phyloP scores from a whole-genome alignment of 208 protist genomes.

The Herpetomonas tarakana region DNA sequence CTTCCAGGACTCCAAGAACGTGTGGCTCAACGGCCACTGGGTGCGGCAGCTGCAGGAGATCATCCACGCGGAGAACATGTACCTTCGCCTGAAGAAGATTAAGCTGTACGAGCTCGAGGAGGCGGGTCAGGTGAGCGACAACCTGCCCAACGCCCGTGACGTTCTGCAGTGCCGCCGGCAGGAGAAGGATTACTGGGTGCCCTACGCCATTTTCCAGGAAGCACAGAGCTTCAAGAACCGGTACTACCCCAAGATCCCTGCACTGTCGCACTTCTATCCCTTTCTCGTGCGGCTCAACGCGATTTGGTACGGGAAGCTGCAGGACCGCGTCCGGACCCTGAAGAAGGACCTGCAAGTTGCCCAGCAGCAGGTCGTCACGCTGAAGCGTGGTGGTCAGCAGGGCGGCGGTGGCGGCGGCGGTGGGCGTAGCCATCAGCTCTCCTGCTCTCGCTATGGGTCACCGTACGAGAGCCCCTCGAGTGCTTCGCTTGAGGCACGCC shows the following conservation, averaged over 20 bases:
- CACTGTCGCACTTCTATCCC: slow-evolving; percentile 75
- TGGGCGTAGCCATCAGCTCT: background rate
- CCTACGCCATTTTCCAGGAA: slow-evolving; percentile 67
- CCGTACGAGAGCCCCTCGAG: background rate
- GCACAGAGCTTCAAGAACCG: slow-evolving; percentile 85
- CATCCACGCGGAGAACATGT: slow-evolving; percentile 65
- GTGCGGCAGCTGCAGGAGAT: slow-evolving; percentile 63
- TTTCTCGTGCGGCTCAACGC: slow-evolving; percentile 78
- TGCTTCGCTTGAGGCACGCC: no score
- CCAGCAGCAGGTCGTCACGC: slow-evolving; percentile 14
- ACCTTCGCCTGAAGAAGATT: slow-evolving; percentile 56
- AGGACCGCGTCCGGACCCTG: slow-evolving; percentile 41
- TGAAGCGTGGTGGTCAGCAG: slow-evolving; percentile 2
- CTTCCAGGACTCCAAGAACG: slow-evolving; percentile 66
- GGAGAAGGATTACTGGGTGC: slow-evolving; percentile 86
- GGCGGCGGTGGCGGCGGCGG: slow-evolving; percentile 1
- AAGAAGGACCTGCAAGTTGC: slow-evolving; percentile 24
- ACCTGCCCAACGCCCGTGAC: slow-evolving; percentile 34
- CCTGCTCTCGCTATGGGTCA: background rate
- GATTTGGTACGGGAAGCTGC: slow-evolving; percentile 70
- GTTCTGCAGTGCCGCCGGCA: slow-evolving; percentile 68
- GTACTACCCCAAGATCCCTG: slow-evolving; percentile 61
- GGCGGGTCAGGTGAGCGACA: background rate
- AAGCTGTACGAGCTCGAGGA: slow-evolving; percentile 63
- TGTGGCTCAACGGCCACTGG: slow-evolving; percentile 82